Conservation (phyloP, 225 moss, liverwort and hornwort species). For the Pseudisothecium myosuroides region DNA sequence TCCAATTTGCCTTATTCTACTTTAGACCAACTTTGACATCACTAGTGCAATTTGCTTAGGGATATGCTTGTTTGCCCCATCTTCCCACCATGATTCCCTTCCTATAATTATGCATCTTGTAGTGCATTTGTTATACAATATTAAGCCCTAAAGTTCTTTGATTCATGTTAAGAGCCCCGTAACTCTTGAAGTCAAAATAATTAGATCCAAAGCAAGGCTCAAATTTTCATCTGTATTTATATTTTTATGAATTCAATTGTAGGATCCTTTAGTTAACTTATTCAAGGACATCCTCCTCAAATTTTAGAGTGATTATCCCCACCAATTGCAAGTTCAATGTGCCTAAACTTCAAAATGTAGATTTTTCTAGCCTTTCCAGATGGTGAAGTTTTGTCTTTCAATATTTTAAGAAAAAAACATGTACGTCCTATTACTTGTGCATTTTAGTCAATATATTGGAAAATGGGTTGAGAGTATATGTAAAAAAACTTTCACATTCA, state of each 20-base stretch:
- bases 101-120: not conserved
- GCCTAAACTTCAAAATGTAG: not conserved
- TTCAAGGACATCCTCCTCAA: not conserved
- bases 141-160: not conserved
- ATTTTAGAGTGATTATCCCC: not conserved
- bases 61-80: fast-evolving
- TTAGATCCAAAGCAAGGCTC: fast-evolving
- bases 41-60: not conserved
- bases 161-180: not conserved
- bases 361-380: not conserved
- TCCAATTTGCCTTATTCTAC: fast-evolving
- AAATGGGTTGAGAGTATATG: not conserved
- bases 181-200: not conserved
- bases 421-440: too few relatives aligned
- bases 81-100: not conserved
- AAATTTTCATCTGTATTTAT: not conserved
- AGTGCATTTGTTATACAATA: not conserved
- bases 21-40: not conserved
- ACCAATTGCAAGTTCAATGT: not conserved
- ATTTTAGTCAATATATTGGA: not conserved
- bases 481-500: too few relatives aligned
- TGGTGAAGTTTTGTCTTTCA: fast-evolving
- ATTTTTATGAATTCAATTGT: not conserved
- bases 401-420: not conserved
- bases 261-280: not conserved